A percentile compares a stretch with the other conserved stretches of the same genome.
Evolutionary conservation across 2,329 filamentous ascomycete species (phyloP).

Genomic region (Fusarium ramigenum): DNA sequence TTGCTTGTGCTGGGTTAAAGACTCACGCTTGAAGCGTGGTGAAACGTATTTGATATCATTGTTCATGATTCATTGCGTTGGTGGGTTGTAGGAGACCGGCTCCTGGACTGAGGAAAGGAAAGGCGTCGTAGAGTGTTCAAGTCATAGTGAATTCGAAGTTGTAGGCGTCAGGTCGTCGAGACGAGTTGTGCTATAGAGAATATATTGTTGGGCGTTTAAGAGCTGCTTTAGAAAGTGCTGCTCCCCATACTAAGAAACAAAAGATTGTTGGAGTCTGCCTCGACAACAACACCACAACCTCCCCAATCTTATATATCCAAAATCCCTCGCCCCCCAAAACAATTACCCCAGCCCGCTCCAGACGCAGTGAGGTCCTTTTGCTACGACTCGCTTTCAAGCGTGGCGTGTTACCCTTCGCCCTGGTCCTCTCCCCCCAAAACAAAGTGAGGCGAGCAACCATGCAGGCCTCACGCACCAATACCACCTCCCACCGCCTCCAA

Average conservation of each 20-base stretch:
- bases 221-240: background rate
- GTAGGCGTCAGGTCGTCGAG: background rate
- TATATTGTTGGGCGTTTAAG: background rate
- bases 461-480: conserved; percentile 28
- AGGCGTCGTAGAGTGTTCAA: background rate
- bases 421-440: background rate
- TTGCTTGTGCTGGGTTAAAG: conserved; percentile 8
- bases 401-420: conserved; percentile 26
- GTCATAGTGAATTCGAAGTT: background rate
- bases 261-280: conserved; percentile 1
- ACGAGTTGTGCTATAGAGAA: too few relatives aligned
- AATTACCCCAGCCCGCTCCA: background rate
- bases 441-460: conserved; percentile 34
- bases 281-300: background rate
- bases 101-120: conserved; percentile 7
- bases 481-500: conserved; percentile 14
- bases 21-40: conserved; percentile 20
- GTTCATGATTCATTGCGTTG: background rate
- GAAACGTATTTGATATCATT: conserved; percentile 25
- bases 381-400: conserved; percentile 15
- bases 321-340: background rate
- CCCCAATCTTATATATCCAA: conserved; percentile 20
- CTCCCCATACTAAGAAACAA: background rate
- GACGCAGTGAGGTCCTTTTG: conserved; percentile 19
- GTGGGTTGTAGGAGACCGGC: conserved; percentile 16